Evolutionary conservation across 495 filamentous ascomycete genomes (phyloP).

Genomic region (Penicillium maclennaniae): DNA sequence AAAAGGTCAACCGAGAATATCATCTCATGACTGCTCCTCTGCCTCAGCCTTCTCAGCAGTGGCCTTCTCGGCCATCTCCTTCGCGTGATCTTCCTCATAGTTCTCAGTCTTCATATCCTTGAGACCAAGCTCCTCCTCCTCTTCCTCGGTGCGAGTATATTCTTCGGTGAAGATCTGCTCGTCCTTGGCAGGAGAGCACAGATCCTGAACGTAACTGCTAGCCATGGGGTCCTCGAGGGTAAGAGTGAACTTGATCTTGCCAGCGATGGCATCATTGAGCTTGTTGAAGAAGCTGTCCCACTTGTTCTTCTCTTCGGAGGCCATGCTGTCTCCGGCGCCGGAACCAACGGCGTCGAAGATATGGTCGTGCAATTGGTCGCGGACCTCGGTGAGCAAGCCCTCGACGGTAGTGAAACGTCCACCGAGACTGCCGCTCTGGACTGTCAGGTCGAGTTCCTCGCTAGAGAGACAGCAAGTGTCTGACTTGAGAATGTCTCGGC

Average conservation of each 20-base stretch:
- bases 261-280: conserved; percentile 73
- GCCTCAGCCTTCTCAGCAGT: conserved; percentile 24
- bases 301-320: conserved; percentile 52
- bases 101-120: conserved; percentile 88
- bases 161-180: conserved; percentile 77
- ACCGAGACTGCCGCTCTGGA: conserved; percentile 87
- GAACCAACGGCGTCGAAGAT: conserved; percentile 64
- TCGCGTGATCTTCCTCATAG: conserved; percentile 58
- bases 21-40: conserved; percentile 4
- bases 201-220: conserved; percentile 87
- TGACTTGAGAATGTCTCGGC: conserved; percentile 91
- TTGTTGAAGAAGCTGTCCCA: conserved; percentile 80
- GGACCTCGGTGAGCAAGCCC: conserved; percentile 87
- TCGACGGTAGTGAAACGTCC: conserved; percentile 98
- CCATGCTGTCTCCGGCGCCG: conserved; percentile 72
- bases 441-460: conserved; percentile 76
- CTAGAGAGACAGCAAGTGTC: conserved; percentile 83
- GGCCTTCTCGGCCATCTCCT: background rate
- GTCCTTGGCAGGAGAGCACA: conserved; percentile 68
- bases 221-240: conserved; percentile 85
- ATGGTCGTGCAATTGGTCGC: conserved; percentile 77
- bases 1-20: conserved; percentile 1
- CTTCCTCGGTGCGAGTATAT: conserved; percentile 81
- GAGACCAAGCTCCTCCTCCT: conserved; percentile 87
- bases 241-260: conserved; percentile 79